phyloP scores from a whole-genome alignment of 805 yeast species.

The Starmerella stellata region DNA sequence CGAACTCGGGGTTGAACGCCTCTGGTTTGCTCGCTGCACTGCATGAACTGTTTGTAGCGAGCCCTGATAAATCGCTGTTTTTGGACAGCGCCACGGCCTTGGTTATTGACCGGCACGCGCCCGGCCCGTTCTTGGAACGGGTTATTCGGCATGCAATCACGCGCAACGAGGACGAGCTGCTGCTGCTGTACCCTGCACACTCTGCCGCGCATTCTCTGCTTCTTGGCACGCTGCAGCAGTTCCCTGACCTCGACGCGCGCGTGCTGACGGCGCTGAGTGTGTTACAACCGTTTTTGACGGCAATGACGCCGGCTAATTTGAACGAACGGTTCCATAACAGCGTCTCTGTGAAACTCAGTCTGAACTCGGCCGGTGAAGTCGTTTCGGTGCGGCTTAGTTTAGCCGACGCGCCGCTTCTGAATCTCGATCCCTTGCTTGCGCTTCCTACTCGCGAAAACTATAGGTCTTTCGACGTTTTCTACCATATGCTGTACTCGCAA shows the following conservation, averaged over 20 bases:
- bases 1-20: slow-evolving; percentile 17
- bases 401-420: slow-evolving; percentile 19
- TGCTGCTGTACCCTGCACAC: slow-evolving; percentile 22
- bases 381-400: slow-evolving; percentile 20
- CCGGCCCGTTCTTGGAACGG: slow-evolving; percentile 21
- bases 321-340: slow-evolving; percentile 24
- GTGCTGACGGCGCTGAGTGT: slow-evolving; percentile 24
- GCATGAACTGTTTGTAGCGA: slow-evolving; percentile 20
- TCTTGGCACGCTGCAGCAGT: slow-evolving; percentile 18
- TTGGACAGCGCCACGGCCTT: slow-evolving; percentile 22
- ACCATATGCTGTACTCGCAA: slow-evolving; percentile 23
- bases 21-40: slow-evolving; percentile 23
- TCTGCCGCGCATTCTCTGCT: slow-evolving; percentile 21
- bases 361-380: slow-evolving; percentile 21
- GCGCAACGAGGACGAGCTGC: slow-evolving; percentile 27
- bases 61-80: slow-evolving; percentile 15
- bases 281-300: slow-evolving; percentile 25
- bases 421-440: slow-evolving; percentile 21
- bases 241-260: slow-evolving; percentile 24
- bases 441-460: slow-evolving; percentile 15
- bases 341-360: slow-evolving; percentile 19
- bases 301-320: slow-evolving; percentile 23
- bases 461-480: slow-evolving; percentile 25
- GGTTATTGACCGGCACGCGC: slow-evolving; percentile 20
- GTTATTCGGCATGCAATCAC: slow-evolving; percentile 27